Evolutionary conservation across 176 grass and related monocot species (phyloP), one percentile per base, ranked within the genome.

Genomic region (Pontederia paniculata): DNA sequence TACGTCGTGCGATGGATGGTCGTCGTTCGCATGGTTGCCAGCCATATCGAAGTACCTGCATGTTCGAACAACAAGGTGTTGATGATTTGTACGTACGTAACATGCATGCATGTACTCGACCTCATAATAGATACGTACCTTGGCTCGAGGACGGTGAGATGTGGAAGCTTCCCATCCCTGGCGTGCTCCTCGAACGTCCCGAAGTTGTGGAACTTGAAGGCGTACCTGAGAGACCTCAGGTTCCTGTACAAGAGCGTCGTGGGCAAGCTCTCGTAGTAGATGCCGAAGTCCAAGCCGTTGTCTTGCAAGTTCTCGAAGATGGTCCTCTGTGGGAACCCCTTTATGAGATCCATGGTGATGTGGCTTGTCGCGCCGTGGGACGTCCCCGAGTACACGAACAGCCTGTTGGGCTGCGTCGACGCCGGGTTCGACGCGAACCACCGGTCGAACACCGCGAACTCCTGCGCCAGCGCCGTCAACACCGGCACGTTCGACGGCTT

Each of bases 311-410:
- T 88, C 53, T 94, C 88, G 48, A 94, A 94, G 65, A 94, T 88
- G 0, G 88, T 94, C n/a, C 64, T 64, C 42, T 94, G 88, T 1
- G 88, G 80, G 23, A 78, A 94, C 0, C 88, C 88, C 80, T 31
- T 52, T 2, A 63, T 74, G 2, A 94, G 63, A 12, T 81, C 84
- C 88, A 7, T 8, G 0, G 80, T 66, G 66, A 88, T 65, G 81
- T 94, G 83, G 74, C 83, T 94, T 76, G 77, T 94, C 58, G n/a
- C n/a, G n/a, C n/a, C n/a, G n/a, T n/a, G n/a, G n/a, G n/a, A n/a
- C n/a, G n/a, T n/a, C n/a, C n/a, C 80, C 45, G 89, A 94, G 71
- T 94, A 84, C 9, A 94, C 89, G 71, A 84, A 94, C 43, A 88
- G 52, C 1, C 89, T 70, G 71, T 94, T 94, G 57, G 89, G 89